Conservation (phyloP, 139 green algal genomes). For the Spirogloea muscicola region DNA sequence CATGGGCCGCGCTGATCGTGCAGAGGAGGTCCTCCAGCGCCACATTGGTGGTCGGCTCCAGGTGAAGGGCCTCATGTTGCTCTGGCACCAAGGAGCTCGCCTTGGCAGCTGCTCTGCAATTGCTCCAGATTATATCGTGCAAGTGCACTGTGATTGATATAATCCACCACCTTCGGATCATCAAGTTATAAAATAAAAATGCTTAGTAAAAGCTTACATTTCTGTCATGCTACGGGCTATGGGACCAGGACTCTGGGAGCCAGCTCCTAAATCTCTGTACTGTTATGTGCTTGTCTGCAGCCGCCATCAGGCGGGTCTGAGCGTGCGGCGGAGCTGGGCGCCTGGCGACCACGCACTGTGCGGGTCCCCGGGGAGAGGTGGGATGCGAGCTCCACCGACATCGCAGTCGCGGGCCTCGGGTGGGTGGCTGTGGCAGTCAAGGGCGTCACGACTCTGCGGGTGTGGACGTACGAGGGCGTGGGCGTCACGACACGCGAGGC, state of each 20-base stretch:
- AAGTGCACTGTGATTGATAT: too few species aligned
- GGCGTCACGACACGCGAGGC: constrained; percentile 75
- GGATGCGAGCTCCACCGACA: constrained; percentile 37
- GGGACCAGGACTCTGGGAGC: neutral
- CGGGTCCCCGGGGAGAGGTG: constrained; percentile 57
- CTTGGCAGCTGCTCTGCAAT: too few species aligned
- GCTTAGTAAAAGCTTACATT: too few species aligned
- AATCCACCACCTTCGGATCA: too few species aligned
- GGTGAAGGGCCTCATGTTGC: too few species aligned
- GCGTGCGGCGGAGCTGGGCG: constrained; percentile 34
- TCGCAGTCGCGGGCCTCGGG: constrained; percentile 69
- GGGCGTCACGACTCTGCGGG: constrained; percentile 64
- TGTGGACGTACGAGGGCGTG: constrained; percentile 78
- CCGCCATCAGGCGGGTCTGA: constrained; percentile 32
- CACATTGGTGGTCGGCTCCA: constrained; percentile 62
- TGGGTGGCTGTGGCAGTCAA: constrained; percentile 80
- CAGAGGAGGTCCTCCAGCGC: constrained; percentile 60
- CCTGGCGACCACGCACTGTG: constrained; percentile 52
- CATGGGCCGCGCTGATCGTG: constrained; percentile 76
- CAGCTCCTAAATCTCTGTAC: neutral
- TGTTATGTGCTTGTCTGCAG: neutral
- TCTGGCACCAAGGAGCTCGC: too few species aligned
- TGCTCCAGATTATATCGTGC: too few species aligned
- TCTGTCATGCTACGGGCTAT: too few species aligned
- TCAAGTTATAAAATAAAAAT: too few species aligned